phyloP scores from a whole-genome alignment of 2,329 filamentous ascomycete genomes.

The Apiospora marii region DNA sequence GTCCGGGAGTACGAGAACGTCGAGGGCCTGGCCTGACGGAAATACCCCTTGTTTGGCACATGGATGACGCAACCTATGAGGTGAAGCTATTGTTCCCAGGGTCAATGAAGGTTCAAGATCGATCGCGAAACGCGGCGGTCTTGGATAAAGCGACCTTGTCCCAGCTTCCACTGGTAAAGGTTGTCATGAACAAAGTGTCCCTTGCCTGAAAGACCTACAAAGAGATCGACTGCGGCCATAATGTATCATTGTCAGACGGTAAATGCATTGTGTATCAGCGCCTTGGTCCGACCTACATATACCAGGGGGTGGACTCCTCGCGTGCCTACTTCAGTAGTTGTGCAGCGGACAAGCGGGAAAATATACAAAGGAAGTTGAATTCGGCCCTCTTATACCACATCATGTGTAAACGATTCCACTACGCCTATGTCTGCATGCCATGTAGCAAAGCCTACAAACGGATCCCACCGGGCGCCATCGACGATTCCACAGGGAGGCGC shows the following conservation, averaged over 20 bases:
- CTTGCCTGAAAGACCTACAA: not conserved
- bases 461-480: constrained; percentile 14
- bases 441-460: constrained; percentile 14
- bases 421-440: constrained; percentile 20
- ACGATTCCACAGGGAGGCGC: not conserved
- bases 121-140: not conserved
- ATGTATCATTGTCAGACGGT: not conserved
- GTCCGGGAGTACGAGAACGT: constrained; percentile 38
- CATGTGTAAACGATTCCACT: constrained; percentile 24
- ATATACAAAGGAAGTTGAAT: not conserved
- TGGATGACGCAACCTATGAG: no score
- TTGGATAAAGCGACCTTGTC: constrained; percentile 28
- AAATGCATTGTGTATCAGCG: not conserved
- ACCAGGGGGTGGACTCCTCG: not conserved
- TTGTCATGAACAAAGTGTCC: not conserved
- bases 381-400: not conserved
- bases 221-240: not conserved
- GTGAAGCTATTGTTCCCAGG: no score
- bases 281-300: not conserved
- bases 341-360: not conserved
- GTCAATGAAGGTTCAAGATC: no score
- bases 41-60: no score
- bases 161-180: not conserved
- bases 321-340: not conserved
- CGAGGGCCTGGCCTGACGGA: constrained; percentile 33